Percentiles rank a stretch among this genome's conserved stretches.
phyloP scores from a whole-genome alignment of 176 grass and related monocot species.

The Eragrostis nindensis region DNA sequence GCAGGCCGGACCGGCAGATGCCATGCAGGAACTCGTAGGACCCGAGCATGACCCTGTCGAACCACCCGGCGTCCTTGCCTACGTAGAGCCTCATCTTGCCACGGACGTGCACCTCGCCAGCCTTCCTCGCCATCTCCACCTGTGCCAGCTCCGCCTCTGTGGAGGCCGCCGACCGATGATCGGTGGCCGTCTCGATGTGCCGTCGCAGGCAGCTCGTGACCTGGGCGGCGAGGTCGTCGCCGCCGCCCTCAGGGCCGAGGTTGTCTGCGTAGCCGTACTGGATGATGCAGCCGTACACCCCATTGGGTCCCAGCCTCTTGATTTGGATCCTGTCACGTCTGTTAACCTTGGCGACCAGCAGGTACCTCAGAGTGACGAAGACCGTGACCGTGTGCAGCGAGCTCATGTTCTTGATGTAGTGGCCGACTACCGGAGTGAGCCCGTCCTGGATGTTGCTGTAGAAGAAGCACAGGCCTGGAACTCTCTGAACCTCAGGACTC shows the following conservation, averaged over 20 bases:
- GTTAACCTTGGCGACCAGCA: conserved; percentile 72
- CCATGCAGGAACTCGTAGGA: conserved; percentile 83
- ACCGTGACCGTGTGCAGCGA: conserved; percentile 66
- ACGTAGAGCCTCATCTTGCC: conserved; percentile 81
- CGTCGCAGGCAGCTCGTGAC: conserved; percentile 39
- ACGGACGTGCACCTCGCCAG: conserved; percentile 63
- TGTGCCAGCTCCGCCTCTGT: conserved; percentile 36
- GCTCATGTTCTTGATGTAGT: conserved; percentile 79
- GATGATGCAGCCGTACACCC: conserved; percentile 71
- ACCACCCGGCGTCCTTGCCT: conserved; percentile 52
- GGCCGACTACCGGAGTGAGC: conserved; percentile 66
- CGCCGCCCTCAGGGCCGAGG: conserved; percentile 41
- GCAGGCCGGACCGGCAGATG: conserved; percentile 69
- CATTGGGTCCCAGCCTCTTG: conserved; percentile 44
- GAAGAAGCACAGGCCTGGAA: conserved; percentile 81
- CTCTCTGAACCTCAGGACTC: conserved; percentile 63
- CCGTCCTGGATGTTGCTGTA: conserved; percentile 83
- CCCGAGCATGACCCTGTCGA: conserved; percentile 64
- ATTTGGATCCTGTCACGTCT: conserved; percentile 62
- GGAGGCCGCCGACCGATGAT: not conserved
- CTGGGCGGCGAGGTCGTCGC: conserved; percentile 51
- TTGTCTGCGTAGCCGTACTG: conserved; percentile 74
- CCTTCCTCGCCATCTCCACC: conserved; percentile 50
- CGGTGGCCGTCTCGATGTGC: conserved; percentile 32
- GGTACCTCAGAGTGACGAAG: conserved; percentile 67